Evolutionary conservation across 129 eudicot species (phyloP).

Genomic region (Dittrichia graveolens): DNA sequence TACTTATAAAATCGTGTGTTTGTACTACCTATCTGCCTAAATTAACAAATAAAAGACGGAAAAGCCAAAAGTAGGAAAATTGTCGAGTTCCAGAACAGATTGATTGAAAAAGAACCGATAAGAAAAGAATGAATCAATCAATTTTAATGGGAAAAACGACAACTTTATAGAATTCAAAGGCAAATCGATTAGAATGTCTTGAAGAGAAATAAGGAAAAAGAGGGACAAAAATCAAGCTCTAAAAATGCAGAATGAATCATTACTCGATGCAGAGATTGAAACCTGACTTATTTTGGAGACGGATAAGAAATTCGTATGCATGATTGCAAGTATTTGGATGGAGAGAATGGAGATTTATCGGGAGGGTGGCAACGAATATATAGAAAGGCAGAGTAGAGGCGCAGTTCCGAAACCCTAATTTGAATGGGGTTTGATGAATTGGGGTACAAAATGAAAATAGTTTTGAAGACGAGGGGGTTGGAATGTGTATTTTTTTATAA

Average conservation of each 20-base stretch:
- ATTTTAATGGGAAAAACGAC: too few species aligned
- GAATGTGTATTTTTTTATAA: background rate
- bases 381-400: slow-evolving; percentile 20
- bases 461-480: background rate
- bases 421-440: too few species aligned
- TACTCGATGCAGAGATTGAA: background rate
- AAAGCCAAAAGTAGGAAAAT: background rate
- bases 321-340: too few species aligned
- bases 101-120: too few species aligned
- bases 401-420: slow-evolving; percentile 29
- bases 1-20: too few species aligned
- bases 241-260: too few species aligned
- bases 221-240: too few species aligned
- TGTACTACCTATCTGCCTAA: background rate
- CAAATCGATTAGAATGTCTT: too few species aligned
- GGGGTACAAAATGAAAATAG: background rate
- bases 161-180: too few species aligned
- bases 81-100: background rate
- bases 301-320: background rate
- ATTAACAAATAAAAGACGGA: background rate
- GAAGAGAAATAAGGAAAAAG: too few species aligned
- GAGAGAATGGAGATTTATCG: background rate
- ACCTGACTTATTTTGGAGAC: background rate
- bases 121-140: too few species aligned
- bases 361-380: background rate